Evolutionary conservation across 2,329 filamentous ascomycete species (phyloP).

Genomic region (Fonsecaea nubica): DNA sequence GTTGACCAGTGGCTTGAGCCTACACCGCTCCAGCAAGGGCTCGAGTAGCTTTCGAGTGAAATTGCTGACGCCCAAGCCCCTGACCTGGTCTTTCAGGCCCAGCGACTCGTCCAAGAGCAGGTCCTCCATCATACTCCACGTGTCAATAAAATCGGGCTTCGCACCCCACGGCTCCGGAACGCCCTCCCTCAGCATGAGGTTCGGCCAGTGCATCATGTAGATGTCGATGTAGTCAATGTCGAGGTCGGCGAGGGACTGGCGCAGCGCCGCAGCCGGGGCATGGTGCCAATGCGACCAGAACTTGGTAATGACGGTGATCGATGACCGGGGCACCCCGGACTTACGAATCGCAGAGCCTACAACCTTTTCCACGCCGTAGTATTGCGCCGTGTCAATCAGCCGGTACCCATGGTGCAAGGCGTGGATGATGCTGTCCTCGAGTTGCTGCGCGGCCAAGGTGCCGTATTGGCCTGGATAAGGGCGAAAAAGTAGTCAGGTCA

Average conservation of each 20-base stretch:
- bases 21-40: slow-evolving; percentile 35
- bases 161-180: slow-evolving; percentile 37
- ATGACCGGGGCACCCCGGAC: slow-evolving; percentile 66
- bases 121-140: slow-evolving; percentile 44
- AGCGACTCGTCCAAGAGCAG: slow-evolving; percentile 31
- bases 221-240: slow-evolving; percentile 71
- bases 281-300: slow-evolving; percentile 70
- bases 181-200: slow-evolving; percentile 38
- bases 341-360: slow-evolving; percentile 69
- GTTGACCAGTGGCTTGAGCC: slow-evolving; percentile 43
- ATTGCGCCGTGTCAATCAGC: slow-evolving; percentile 50
- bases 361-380: slow-evolving; percentile 69
- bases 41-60: slow-evolving; percentile 45
- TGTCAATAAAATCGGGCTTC: slow-evolving; percentile 42
- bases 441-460: slow-evolving; percentile 34
- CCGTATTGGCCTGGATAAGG: slow-evolving; percentile 21
- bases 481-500: not conserved
- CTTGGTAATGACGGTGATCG: slow-evolving; percentile 71
- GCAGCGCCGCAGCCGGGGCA: slow-evolving; percentile 66
- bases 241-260: slow-evolving; percentile 66
- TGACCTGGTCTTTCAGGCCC: slow-evolving; percentile 36
- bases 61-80: slow-evolving; percentile 46
- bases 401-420: slow-evolving; percentile 43
- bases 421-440: slow-evolving; percentile 43
- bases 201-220: slow-evolving; percentile 68